These are phyloP conservation scores for Pythium sukuiense DNA, from an alignment of 352 stramenopile genomes.

Conservation along the genomic window DNA sequence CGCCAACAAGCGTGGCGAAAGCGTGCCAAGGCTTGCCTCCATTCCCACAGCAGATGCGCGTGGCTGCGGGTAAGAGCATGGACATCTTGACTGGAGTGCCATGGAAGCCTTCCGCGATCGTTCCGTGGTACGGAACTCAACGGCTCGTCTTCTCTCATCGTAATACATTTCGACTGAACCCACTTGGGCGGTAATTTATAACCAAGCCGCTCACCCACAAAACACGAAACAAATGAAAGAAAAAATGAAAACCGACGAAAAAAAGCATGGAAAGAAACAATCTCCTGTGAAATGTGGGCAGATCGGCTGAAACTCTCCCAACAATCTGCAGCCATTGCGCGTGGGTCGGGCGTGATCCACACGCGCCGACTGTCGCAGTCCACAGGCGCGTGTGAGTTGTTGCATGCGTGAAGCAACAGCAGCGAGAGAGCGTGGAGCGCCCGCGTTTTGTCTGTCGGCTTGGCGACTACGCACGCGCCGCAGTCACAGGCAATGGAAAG, in stretches of 20 bases:
- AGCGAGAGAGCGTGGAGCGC: neutral
- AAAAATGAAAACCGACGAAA: neutral
- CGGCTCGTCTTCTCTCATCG: conserved; percentile 19
- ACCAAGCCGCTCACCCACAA: neutral
- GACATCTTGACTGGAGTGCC: conserved; percentile 19
- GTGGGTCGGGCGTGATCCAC: neutral
- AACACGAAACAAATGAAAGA: conserved; percentile 5
- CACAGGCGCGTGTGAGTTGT: neutral
- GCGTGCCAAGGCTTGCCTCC: neutral
- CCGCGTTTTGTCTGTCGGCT: conserved; percentile 1
- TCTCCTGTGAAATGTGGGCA: neutral
- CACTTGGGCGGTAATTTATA: conserved; percentile 12
- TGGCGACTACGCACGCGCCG: conserved; percentile 4
- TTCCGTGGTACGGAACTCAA: conserved; percentile 13
- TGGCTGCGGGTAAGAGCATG: conserved; percentile 4
- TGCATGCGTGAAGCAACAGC: neutral
- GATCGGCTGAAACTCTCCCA: neutral
- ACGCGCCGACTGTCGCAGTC: neutral
- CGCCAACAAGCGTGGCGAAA: conserved; percentile 8
- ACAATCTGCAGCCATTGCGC: neutral
- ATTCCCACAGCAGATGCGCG: neutral
- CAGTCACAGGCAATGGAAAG: conserved; percentile 3
- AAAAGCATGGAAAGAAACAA: conserved; percentile 4
- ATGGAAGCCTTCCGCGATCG: conserved; percentile 15
- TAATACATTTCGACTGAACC: conserved; percentile 16